Evolutionary conservation across 768 basidiomycete species (phyloP), one percentile per base, ranked within the genome.

Genomic region (Trametes punicea): DNA sequence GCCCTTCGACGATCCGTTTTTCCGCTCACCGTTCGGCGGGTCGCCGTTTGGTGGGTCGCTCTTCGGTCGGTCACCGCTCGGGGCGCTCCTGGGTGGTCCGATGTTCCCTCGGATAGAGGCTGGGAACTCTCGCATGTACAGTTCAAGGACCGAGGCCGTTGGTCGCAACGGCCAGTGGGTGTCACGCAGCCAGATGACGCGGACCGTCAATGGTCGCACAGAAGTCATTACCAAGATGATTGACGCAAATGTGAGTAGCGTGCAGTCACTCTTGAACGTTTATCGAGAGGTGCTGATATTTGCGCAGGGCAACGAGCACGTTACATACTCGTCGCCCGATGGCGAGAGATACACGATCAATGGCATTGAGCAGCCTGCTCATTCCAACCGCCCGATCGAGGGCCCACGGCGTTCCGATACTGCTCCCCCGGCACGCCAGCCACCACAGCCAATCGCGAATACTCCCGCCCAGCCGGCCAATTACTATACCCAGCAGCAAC

Each of bases 291-390:
- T 38, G 27, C 30, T 62, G n/a, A 65, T 46, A 62, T 36, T 41
- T 18, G 45, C 41, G 2, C 58, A 91, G 88, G 89, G 89, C 2
- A 88, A 88, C 61, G 86, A 88, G 63, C 86, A 90, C 67, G 73
- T 87, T 44, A 83, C 79, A 11, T 81, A 82, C 48, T 82, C 76
- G 7, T 80, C 78, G 53, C 80, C 84, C 5, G 86, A 90, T 51
- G 89, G 89, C 8, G 77, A 87, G 64, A 72, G 82, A 2, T 76
- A 77, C 63, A 85, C 81, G 15, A 74, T 92, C 63, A 90, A 92
- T 55, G 89, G 89, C 10, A 68, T 87, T 27, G 77, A 79, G 10
- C 79, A 77, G 36, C 57, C 64, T 2, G 3, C 54, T 0, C 48
- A 40, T 9, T 27, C 49, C 5, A 46, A 29, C 16, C 41, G 52